phyloP scores from a whole-genome alignment of 2,329 filamentous ascomycete genomes.

The Didymosphaeria variabile region DNA sequence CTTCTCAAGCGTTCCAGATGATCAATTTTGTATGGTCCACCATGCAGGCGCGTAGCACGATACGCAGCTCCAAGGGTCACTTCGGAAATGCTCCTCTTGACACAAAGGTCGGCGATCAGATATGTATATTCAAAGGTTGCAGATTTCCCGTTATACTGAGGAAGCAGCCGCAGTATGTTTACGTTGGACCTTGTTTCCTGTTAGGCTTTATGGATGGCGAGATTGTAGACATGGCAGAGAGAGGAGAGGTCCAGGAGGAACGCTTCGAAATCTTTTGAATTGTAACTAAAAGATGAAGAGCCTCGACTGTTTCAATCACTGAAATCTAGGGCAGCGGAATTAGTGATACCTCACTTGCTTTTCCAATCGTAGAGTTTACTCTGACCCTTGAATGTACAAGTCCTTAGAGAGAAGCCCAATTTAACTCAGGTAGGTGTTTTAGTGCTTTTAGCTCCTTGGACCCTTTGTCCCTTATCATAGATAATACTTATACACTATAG shows the following conservation, averaged over 20 bases:
- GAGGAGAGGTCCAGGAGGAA: background rate
- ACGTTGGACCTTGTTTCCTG: background rate
- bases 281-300: too few relatives aligned
- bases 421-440: too few relatives aligned
- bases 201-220: background rate
- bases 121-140: background rate
- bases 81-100: background rate
- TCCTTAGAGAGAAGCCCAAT: too few relatives aligned
- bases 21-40: background rate
- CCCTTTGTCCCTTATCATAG: too few relatives aligned
- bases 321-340: too few relatives aligned
- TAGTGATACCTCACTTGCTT: too few relatives aligned
- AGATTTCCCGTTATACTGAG: background rate
- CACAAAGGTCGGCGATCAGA: background rate
- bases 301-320: too few relatives aligned
- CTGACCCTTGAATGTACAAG: too few relatives aligned
- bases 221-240: background rate
- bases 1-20: too few relatives aligned
- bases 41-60: background rate
- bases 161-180: background rate
- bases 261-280: background rate
- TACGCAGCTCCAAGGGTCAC: background rate
- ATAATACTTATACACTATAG: too few relatives aligned
- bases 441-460: too few relatives aligned
- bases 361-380: too few relatives aligned